Conservation (phyloP, 805 yeast species). For the Starmerella ratchasimensis region DNA sequence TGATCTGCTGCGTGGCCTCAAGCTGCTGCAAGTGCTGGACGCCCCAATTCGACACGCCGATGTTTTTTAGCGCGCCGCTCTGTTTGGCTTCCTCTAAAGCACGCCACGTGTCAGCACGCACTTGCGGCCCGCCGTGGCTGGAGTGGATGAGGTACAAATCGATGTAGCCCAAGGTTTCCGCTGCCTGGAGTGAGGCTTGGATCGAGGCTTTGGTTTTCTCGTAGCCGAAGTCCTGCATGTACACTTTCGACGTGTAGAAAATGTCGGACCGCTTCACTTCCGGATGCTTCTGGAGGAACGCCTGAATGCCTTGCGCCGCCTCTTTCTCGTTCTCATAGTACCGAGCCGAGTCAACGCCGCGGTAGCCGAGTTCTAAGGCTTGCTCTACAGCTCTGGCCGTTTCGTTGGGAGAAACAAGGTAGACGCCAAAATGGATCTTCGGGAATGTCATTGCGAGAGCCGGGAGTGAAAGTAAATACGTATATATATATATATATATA, state of each 20-base stretch:
- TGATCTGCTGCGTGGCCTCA: slow-evolving; percentile 26
- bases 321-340: slow-evolving; percentile 51
- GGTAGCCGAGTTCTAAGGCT: slow-evolving; percentile 52
- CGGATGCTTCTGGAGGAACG: slow-evolving; percentile 18
- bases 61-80: slow-evolving; percentile 35
- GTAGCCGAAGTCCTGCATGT: slow-evolving; percentile 49
- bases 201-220: slow-evolving; percentile 45
- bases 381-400: slow-evolving; percentile 33
- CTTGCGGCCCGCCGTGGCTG: slow-evolving; percentile 23
- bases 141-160: slow-evolving; percentile 57
- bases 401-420: slow-evolving; percentile 15
- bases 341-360: slow-evolving; percentile 62
- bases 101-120: slow-evolving; percentile 37
- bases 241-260: slow-evolving; percentile 51
- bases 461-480: no score
- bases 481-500: no score
- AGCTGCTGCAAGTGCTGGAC: slow-evolving; percentile 42
- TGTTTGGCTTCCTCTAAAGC: slow-evolving; percentile 45
- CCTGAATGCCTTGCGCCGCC: slow-evolving; percentile 27
- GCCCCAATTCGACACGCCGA: slow-evolving; percentile 58
- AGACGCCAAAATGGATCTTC: slow-evolving; percentile 21
- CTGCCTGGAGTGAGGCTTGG: slow-evolving; percentile 37
- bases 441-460: slow-evolving; percentile 17
- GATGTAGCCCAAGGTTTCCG: slow-evolving; percentile 44
- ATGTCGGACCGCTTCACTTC: slow-evolving; percentile 37